Base-by-base conservation (phyloP, 768 basidiomycete species). In the Clitopilus hobsonii region DNA sequence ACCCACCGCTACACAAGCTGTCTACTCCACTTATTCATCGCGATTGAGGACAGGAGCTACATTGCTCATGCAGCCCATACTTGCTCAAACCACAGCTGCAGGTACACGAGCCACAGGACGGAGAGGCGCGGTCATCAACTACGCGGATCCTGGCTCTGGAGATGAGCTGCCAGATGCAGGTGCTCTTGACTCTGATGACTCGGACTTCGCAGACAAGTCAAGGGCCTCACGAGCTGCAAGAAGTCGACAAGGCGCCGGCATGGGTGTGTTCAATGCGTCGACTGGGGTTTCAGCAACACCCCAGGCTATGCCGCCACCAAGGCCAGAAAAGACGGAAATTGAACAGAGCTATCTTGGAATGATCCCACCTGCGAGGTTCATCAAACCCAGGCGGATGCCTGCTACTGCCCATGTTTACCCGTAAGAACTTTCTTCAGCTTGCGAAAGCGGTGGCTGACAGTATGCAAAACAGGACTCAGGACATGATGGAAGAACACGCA, bases 281-380 rank as follows among this genome's bases (percentile, higher is more conserved):
- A 78, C 80, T 50, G 81, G 79, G 0, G 64, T 66, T 16, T 71
- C 68, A 0, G 68, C 76, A 16, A 73, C 74, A 7, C 72, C 76
- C 5, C 67, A 67, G 58, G 73, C 71, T 20, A 45, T 45, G 41
- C 65, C 58, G n/a, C 65, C 57, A 23, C 65, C 69, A 23, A 70
- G 65, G 50, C 70, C 73, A 27, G 80, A 81, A 56, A 85, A 75
- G 54, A 79, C 78, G 23, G 88, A 89, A 55, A 65, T 90, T 20
- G 91, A 93, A 49, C 91, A 94, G 74, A 94, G 88, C 59, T 98
- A 94, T 71, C 71, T 98, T 53, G 96, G 96, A 0, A 77, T 84
- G 74, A 76, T 93, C 0, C 91, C 93, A 1, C 94, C 96, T 0
- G 76, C 84, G 3, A 83, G 83, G 57, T 88, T 89, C 61, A 87